Evolutionary conservation across 2,329 filamentous ascomycete species (phyloP).

Genomic region (Phoma sp.): DNA sequence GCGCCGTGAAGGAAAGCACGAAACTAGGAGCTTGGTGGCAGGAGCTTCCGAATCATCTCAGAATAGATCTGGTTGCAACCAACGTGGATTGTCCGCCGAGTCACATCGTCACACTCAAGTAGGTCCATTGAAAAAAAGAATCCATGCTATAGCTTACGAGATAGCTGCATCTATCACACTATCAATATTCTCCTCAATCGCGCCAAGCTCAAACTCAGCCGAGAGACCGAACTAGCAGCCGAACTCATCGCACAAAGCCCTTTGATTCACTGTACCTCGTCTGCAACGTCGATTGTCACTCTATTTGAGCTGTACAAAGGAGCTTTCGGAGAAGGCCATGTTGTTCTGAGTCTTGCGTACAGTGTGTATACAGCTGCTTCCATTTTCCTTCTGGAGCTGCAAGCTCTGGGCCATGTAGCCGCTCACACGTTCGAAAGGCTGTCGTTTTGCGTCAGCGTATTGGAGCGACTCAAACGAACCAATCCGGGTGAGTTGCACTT

Average conservation of each 20-base stretch:
- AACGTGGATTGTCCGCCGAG: not conserved
- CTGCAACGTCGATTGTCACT: not conserved
- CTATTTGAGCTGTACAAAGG: not conserved
- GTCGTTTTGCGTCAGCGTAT: not conserved
- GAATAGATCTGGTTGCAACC: not conserved
- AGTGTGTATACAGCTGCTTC: not conserved
- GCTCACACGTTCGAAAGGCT: not conserved
- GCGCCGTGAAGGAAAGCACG: not conserved
- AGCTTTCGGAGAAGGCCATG: not conserved
- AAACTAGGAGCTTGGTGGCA: not conserved
- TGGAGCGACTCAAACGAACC: not conserved
- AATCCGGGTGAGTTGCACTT: not conserved
- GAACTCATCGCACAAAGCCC: not conserved
- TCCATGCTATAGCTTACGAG: not conserved
- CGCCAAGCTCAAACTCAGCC: not conserved
- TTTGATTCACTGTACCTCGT: not conserved
- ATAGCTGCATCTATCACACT: not conserved
- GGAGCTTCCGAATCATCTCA: not conserved
- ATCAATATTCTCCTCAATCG: not conserved
- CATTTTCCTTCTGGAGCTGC: not conserved
- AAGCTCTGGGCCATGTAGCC: not conserved
- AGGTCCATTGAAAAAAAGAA: not conserved
- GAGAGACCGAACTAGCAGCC: not conserved
- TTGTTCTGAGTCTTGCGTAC: not conserved
- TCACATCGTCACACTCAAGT: not conserved